Base-by-base conservation (phyloP, 192 early-diverging fungal species). In the Coemansia sp. region DNA sequence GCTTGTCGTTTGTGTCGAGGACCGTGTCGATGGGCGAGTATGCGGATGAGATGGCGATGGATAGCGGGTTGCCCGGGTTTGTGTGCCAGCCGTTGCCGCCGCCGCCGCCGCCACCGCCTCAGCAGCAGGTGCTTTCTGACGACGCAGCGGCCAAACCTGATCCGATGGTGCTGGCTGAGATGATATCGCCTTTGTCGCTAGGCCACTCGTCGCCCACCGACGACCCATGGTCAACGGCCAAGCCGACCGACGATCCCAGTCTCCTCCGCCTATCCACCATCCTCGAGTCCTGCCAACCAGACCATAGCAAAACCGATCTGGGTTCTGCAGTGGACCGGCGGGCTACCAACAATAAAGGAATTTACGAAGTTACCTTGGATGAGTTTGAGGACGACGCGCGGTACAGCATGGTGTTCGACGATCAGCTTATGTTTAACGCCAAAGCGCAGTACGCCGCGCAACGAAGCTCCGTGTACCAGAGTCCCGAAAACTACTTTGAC, bases 401-500 rank as follows among this genome's bases (percentile, higher is more conserved):
- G 9, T 73, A 60, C 35, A 74, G 80, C 66, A 67, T 74, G 66
- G 17, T 72, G 18, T 74, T 83, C 22, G 80, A 83, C 54, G 75
- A 83, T 45, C 80, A 70, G 45, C 45, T 70, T 1, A 11, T 83
- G 54, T 83, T 83, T 39, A 64, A 74, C 33, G 80, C 80, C 34
- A 83, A 83, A 66, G 75, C 80, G 33, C 68, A 60, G 66, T 83
- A 74, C 33, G 80, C 80, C 0, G 72, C 75, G 0, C 80, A 83
- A 64, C 75, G 80, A 63, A 77, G 75, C 52, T 83, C 80, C 7
- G 66, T 83, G 34, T 83, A 83, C 67, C 80, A 83, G 66, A 70
- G 65, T 28, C 54, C 80, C 3, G 63, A 72, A n/a, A 63, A 56
- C 58, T 67, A 65, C 58, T 39, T 59, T 64, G 65, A 41, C 2